A percentile compares a stretch with the other conserved stretches of the same genome.
These are phyloP conservation scores for Dentipellis sp. DNA, from an alignment of 768 basidiomycete species.

Conservation along the genomic window DNA sequence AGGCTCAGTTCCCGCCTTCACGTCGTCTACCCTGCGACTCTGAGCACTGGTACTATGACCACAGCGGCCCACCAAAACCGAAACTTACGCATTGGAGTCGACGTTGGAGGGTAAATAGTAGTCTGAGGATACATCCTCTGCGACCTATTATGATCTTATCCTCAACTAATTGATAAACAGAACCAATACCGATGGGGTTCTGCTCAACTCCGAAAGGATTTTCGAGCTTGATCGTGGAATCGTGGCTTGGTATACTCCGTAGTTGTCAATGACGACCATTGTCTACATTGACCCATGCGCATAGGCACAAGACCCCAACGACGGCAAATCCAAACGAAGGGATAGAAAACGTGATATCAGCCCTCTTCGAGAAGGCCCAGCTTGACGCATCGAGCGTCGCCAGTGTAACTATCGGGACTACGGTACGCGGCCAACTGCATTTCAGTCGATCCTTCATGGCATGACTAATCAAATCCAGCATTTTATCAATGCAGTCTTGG, in stretches of 20 bases:
- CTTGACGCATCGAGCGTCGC: not conserved
- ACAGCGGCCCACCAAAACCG: not conserved
- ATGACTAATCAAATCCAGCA: not conserved
- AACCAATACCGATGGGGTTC: not conserved
- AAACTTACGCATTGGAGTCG: constrained; percentile 22
- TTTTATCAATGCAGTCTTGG: constrained; percentile 42
- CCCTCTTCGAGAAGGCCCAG: constrained; percentile 25
- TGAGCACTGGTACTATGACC: too few species aligned
- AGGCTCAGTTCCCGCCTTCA: too few species aligned
- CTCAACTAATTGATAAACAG: not conserved
- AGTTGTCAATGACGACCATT: not conserved
- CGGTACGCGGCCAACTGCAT: not conserved
- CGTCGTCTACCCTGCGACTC: too few species aligned
- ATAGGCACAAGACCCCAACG: constrained; percentile 37
- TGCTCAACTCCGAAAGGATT: not conserved
- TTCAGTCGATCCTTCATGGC: not conserved
- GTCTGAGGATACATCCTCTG: too few species aligned
- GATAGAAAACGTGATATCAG: constrained; percentile 41
- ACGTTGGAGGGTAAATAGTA: constrained; percentile 20
- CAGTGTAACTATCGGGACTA: not conserved
- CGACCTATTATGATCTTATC: not conserved
- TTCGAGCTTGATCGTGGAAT: not conserved
- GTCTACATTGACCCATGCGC: not conserved
- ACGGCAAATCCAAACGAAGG: constrained; percentile 50
- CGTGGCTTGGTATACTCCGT: not conserved